phyloP scores from a whole-genome alignment of 2,329 filamentous ascomycete genomes.

The Aspergillus neoniger region DNA sequence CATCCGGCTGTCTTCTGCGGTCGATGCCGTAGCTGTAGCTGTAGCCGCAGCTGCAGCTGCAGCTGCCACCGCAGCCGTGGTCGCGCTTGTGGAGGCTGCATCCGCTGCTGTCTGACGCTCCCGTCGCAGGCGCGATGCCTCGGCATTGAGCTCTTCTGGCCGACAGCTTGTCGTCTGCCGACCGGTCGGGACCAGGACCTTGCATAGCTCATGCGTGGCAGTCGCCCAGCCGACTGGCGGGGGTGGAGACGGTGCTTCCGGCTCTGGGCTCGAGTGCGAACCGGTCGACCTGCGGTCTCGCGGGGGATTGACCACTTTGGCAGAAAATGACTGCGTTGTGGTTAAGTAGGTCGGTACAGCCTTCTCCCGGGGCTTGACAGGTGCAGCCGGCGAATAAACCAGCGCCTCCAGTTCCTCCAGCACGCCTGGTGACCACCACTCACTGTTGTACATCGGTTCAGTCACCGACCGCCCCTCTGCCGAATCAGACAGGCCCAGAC shows the following conservation, averaged over 20 bases:
- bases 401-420: slow-evolving; percentile 70
- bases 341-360: slow-evolving; percentile 74
- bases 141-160: slow-evolving; percentile 74
- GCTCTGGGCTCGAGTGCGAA: slow-evolving; percentile 49
- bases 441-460: slow-evolving; percentile 59
- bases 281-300: slow-evolving; percentile 52
- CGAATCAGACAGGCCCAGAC: slow-evolving; percentile 28
- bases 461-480: slow-evolving; percentile 10
- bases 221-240: slow-evolving; percentile 84
- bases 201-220: slow-evolving; percentile 80
- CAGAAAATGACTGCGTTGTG: slow-evolving; percentile 82
- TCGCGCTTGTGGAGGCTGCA: background rate
- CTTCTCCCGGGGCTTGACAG: slow-evolving; percentile 58
- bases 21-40: background rate
- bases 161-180: slow-evolving; percentile 75
- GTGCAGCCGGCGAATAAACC: slow-evolving; percentile 53
- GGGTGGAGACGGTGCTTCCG: slow-evolving; percentile 58
- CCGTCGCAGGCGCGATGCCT: slow-evolving; percentile 62
- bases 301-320: slow-evolving; percentile 71
- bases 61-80: slow-evolving; percentile 46
- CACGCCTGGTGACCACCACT: slow-evolving; percentile 69
- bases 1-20: slow-evolving; percentile 61
- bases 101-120: slow-evolving; percentile 60
- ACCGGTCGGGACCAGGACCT: slow-evolving; percentile 74
- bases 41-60: slow-evolving; percentile 32